These are phyloP conservation scores for Rhodotorula diobovata DNA, from an alignment of 768 basidiomycete species.

Conservation along the genomic window DNA sequence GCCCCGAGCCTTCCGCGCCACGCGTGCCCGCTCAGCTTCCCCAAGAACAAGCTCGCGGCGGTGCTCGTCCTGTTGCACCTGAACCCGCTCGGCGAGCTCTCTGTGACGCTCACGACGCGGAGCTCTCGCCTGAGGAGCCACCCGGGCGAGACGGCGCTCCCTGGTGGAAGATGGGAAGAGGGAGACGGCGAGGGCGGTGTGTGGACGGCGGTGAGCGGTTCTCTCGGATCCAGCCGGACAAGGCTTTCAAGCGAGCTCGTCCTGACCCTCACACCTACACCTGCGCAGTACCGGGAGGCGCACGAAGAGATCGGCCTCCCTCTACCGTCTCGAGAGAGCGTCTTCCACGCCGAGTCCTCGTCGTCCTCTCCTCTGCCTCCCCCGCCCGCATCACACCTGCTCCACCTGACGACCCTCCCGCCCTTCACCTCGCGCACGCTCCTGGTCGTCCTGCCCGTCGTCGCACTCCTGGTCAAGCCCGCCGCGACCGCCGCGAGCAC, in stretches of 20 bases:
- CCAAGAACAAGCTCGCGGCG: conserved; percentile 26
- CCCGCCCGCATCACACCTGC: not conserved
- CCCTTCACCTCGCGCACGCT: conserved; percentile 40
- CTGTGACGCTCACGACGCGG: conserved; percentile 40
- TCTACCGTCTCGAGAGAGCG: not conserved
- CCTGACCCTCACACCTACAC: not conserved
- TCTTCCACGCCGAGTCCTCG: not conserved
- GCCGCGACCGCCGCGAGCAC: not conserved
- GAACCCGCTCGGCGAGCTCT: conserved; percentile 14
- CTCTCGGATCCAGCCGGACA: no score
- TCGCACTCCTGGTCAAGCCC: conserved; percentile 25
- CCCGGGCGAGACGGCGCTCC: conserved; percentile 41
- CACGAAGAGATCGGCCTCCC: conserved; percentile 39
- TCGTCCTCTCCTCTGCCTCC: not conserved
- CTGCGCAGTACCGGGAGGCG: conserved; percentile 39
- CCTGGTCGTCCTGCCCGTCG: conserved; percentile 40
- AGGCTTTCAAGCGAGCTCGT: no score
- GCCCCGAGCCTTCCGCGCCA: no score
- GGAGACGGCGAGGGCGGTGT: conserved; percentile 18
- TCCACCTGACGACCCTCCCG: conserved; percentile 38
- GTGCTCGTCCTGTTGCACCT: conserved; percentile 41
- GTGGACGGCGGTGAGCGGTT: conserved; percentile 28
- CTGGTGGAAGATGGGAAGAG: conserved; percentile 38
- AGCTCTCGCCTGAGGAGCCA: conserved; percentile 27
- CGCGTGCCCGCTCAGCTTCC: conserved; percentile 2